Evolutionary conservation across 495 filamentous ascomycete species (phyloP).

Genomic region (Tuber indicum): DNA sequence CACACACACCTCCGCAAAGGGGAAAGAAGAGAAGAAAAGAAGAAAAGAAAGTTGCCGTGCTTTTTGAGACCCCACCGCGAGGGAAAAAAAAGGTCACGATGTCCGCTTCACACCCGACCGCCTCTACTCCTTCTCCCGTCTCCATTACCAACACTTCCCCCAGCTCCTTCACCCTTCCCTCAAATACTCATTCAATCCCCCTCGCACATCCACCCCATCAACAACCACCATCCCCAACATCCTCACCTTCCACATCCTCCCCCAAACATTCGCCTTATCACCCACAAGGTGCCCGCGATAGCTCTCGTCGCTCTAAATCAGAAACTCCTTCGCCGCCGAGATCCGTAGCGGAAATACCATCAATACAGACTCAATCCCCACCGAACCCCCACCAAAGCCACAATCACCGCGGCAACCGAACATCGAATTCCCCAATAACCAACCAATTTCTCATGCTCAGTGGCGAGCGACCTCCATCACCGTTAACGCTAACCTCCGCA

Average conservation of each 20-base stretch:
- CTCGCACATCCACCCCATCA: constrained; percentile 5
- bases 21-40: neutral
- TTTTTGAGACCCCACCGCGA: neutral
- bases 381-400: neutral
- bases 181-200: constrained; percentile 30
- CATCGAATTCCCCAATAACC: constrained; percentile 9
- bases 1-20: constrained; percentile 12
- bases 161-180: constrained; percentile 10
- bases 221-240: constrained; percentile 11
- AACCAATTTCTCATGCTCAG: constrained; percentile 25
- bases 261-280: neutral
- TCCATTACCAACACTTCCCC: constrained; percentile 13
- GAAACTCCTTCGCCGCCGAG: constrained; percentile 12
- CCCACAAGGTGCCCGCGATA: constrained; percentile 6
- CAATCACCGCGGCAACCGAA: constrained; percentile 1
- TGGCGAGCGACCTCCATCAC: constrained; percentile 29
- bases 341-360: neutral
- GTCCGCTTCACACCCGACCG: constrained; percentile 20
- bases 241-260: constrained; percentile 8
- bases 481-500: constrained; percentile 29
- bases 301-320: constrained; percentile 10
- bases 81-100: constrained; percentile 31
- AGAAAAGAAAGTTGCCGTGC: neutral
- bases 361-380: constrained; percentile 13
- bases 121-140: constrained; percentile 7